Evolutionary conservation across 2,329 filamentous ascomycete species (phyloP), one percentile per base, ranked within the genome.

Genomic region (Apiospora aurea): DNA sequence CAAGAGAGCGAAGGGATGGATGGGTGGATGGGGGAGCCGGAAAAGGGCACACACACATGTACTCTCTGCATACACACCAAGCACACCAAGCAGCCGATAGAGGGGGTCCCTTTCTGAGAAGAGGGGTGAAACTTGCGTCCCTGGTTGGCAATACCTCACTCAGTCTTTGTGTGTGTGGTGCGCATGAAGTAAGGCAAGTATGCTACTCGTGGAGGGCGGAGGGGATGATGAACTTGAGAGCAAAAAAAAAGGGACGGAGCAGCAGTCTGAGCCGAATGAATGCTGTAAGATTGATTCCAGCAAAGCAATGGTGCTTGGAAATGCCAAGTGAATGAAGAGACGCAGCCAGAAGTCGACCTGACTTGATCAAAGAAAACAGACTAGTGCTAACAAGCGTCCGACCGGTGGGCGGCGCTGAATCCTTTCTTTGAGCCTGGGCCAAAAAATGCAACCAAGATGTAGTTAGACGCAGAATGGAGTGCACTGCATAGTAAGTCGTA

Each of bases 61-160:
- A 64, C 57, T 34, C 29, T 57, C 24, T 61, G 53, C 53, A 61
- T 61, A 41, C 57, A 51, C 49, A 51, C 49, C 49, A 51, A 51
- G 11, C 49, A 64, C 57, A 64, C 53, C 53, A 61, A 61, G 34
- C 53, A 61, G 10, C 53, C 29, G 57, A 24, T 38, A 61, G 53
- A 64, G 57, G 57, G 57, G 57, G 57, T 41, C 21, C 57, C 57
- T 41, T 41, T 51, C 49, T 64, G 57, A 64, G 57, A 64, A 64
- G 57, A 64, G 57, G 57, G 57, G 57, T 64, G 57, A 64, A 64
- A 64, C 57, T 64, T 64, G 57, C 34, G 57, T 64, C 57, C 57
- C 57, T 64, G 57, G 57, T 64, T 64, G 16, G 57, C 41, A n/a
- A 41, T 21, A 64, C 57, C 57, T 64, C 57, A 64, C 57, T 64